Conservation (phyloP, 352 stramenopile species). For the Phytopythium kandeliae region DNA sequence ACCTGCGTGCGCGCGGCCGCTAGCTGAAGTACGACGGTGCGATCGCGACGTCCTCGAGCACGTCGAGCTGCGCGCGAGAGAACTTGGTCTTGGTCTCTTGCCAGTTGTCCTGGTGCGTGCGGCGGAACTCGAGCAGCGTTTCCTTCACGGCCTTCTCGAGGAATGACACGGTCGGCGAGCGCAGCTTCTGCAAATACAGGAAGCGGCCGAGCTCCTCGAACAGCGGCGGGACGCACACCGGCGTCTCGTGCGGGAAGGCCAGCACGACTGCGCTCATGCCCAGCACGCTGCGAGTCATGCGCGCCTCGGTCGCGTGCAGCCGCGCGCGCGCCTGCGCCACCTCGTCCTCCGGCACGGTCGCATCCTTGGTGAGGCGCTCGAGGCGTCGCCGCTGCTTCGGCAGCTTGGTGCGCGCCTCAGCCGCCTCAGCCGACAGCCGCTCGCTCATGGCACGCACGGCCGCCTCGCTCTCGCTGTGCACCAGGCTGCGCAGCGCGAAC, state of each 20-base stretch:
- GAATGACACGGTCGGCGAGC: constrained; percentile 50
- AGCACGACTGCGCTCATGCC: constrained; percentile 66
- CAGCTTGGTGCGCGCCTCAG: constrained; percentile 41
- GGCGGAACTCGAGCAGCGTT: constrained; percentile 79
- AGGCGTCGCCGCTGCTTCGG: constrained; percentile 55
- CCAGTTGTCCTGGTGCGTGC: constrained; percentile 83
- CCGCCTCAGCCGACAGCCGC: constrained; percentile 27
- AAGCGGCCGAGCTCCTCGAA: constrained; percentile 71
- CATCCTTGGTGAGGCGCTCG: constrained; percentile 23
- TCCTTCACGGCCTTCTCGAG: constrained; percentile 72
- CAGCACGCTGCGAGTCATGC: constrained; percentile 60
- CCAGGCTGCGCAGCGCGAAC: constrained; percentile 56
- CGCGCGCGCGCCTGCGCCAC: not conserved
- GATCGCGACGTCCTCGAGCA: constrained; percentile 60
- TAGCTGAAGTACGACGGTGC: constrained; percentile 68
- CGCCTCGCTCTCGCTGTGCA: constrained; percentile 42
- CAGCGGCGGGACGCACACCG: constrained; percentile 54
- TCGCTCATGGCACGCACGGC: constrained; percentile 32
- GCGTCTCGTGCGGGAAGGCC: constrained; percentile 74
- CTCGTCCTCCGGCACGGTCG: not conserved
- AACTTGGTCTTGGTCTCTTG: constrained; percentile 64
- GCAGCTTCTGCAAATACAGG: constrained; percentile 51
- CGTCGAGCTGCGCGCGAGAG: constrained; percentile 37
- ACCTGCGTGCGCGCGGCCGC: not conserved
- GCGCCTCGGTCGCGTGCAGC: not conserved